phyloP scores from a whole-genome alignment of 306 rosid genomes.

The Quercus dentata region DNA sequence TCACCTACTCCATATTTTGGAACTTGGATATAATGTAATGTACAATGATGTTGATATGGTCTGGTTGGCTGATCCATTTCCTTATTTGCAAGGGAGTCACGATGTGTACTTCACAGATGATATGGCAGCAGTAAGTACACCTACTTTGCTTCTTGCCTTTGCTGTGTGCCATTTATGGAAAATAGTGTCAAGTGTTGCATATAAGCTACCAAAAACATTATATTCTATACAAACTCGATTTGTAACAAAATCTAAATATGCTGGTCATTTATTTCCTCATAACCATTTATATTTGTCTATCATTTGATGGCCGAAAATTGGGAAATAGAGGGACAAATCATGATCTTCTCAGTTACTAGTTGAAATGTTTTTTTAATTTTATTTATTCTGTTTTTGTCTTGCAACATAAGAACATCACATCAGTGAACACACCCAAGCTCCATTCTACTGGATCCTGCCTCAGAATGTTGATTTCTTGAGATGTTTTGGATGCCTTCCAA shows the following conservation, averaged over 20 bases:
- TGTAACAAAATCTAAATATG: neutral
- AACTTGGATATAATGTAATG: slow-evolving; percentile 94
- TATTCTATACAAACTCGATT: neutral
- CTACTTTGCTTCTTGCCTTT: slow-evolving; percentile 8
- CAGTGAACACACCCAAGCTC: neutral
- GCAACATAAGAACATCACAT: neutral
- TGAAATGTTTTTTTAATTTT: neutral
- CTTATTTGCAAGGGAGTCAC: slow-evolving; percentile 71
- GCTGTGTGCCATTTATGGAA: neutral
- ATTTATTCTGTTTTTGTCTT: neutral
- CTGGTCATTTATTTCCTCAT: neutral
- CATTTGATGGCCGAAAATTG: neutral
- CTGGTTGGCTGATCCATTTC: slow-evolving; percentile 96
- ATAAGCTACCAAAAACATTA: no score
- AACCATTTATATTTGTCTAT: neutral
- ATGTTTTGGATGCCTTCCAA: neutral
- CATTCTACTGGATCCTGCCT: neutral
- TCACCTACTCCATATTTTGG: slow-evolving; percentile 84
- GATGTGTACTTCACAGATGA: slow-evolving; percentile 98
- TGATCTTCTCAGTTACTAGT: neutral
- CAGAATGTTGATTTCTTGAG: neutral
- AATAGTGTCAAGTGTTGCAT: neutral
- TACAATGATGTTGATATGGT: slow-evolving; percentile 99
- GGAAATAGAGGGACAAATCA: neutral
- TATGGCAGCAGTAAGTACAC: slow-evolving; percentile 70